Evolutionary conservation across 1,284 basidiomycete genomes (phyloP), one percentile per base, ranked within the genome.

Genomic region (Cystobasidium sp.): DNA sequence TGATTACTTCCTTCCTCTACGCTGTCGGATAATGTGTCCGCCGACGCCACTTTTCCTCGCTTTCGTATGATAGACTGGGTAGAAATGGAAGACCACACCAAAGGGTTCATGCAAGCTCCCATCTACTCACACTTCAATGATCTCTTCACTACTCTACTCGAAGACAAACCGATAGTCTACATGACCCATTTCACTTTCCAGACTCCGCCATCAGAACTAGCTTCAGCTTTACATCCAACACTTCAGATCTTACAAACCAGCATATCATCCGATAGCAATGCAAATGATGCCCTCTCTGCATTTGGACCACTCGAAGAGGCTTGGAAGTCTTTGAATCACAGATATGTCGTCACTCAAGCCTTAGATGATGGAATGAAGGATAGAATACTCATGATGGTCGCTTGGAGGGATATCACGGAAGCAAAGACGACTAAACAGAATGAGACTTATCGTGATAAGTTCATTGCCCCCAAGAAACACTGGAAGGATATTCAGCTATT

Each of bases 341-440:
- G n/a, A 39, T 47, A 49, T 24, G 39, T 44, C 24, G 2, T 52
- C 10, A 43, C 62, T 49, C 61, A 46, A 14, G 61, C 61, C 14
- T 9, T 56, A 31, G 47, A 62, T n/a, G 44, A 46, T 18, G 46
- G 62, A 18, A 41, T 43, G 20, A 37, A 65, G 24, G 44, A 65
- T 22, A 24, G 46, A 41, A 56, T 55, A 10, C 47, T 73, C 2
- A 24, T 44, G 8, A 20, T 73, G 22, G 62, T 66, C 4, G 70
- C 70, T 44, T 73, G 70, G 70, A 62, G 66, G 53, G 62, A 62
- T 63, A 59, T 66, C 5, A 39, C 44, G 10, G 70, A 73, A 22
- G 51, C 55, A 43, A 63, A 64, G 52, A 8, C 44, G 2, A 31
- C 49, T 10, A 71, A 71, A 20, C 49, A 71, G n/a, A 39, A 59